Evolutionary conservation across 2,329 filamentous ascomycete species (phyloP), one percentile per base, ranked within the genome.

Genomic region (Lachnellula willkommii): DNA sequence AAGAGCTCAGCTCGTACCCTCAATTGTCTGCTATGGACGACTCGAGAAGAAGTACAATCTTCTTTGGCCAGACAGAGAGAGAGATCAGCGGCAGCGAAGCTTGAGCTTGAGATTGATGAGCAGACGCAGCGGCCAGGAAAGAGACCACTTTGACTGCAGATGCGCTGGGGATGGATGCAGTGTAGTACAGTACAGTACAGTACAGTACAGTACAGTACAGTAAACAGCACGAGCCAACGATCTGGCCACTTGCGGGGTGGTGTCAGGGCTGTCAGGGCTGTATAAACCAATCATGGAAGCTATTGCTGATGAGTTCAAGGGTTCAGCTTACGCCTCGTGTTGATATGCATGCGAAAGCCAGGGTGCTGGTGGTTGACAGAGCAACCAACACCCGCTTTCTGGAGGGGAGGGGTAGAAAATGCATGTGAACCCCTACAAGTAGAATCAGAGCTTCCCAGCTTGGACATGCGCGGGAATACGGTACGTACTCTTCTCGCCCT

Each of bases 1-100:
- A 53, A 55, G 60, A 64, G 57, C 58, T 50, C 53, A 56, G 57
- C 60, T 61, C 56, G 17, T 58, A 40, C 50, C 54, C 45, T 53
- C 35, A 39, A 54, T 43, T 50, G 26, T 56, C 28, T 32, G 28
- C 28, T 17, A 26, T 50, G 17, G 50, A 45, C 47, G 45, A 51
- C 52, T 28, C 26, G 46, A 43, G 22, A 17, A 48, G 32, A 43
- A 22, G 24, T 24, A 14, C 39, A 45, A 52, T 52, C 47, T 32
- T 40, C 39, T 26, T 32, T 43, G 39, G 20, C 11, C 43, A 20
- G 47, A 52, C 32, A 24, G 26, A 32, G 22, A 24, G 22, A 24
- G 22, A 35, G 46, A 46, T 50, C 37, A 36, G 20, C 24, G 36
- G 20, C 2, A 53, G 15, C 37, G 54, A 46, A 48, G 36, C 39